These are phyloP conservation scores for Protomyces pachydermus DNA, from an alignment of 1,139 yeast genomes.

Conservation along the genomic window DNA sequence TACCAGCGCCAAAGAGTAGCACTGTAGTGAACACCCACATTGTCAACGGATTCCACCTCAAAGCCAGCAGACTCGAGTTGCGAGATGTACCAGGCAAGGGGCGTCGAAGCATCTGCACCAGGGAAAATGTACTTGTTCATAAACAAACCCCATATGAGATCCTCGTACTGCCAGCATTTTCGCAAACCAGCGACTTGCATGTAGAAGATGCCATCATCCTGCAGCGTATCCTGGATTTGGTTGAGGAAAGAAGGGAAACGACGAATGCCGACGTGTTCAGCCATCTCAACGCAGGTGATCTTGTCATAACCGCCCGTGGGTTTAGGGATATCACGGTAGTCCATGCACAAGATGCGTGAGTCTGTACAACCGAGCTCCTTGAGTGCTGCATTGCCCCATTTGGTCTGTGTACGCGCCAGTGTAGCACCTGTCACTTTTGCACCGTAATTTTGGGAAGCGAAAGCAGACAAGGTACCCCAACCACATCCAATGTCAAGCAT, in stretches of 20 bases:
- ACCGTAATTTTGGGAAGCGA: slow-evolving; percentile 74
- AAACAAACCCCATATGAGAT: slow-evolving; percentile 87
- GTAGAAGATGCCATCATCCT: slow-evolving; percentile 83
- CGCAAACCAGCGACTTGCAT: slow-evolving; percentile 88
- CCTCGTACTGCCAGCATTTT: slow-evolving; percentile 93
- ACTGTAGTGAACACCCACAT: slow-evolving; percentile 88
- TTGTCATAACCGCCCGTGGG: slow-evolving; percentile 75
- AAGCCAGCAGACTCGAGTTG: slow-evolving; percentile 79
- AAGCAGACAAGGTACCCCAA: slow-evolving; percentile 91
- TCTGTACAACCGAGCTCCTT: slow-evolving; percentile 60
- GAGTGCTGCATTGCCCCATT: slow-evolving; percentile 76
- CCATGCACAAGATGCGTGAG: slow-evolving; percentile 71
- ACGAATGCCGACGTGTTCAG: slow-evolving; percentile 93
- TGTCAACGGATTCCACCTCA: slow-evolving; percentile 78
- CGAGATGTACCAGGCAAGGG: slow-evolving; percentile 74
- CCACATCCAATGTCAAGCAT: slow-evolving; percentile 89
- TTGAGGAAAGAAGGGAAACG: slow-evolving; percentile 67
- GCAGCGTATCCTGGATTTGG: slow-evolving; percentile 80
- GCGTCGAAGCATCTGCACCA: slow-evolving; percentile 96
- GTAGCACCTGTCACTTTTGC: slow-evolving; percentile 88
- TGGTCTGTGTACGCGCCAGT: slow-evolving; percentile 83
- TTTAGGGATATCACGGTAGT: slow-evolving; percentile 85
- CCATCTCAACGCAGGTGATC: slow-evolving; percentile 90
- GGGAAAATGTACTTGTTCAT: slow-evolving; percentile 97
- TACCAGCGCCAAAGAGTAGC: slow-evolving; percentile 94